A percentile compares a stretch with the other conserved stretches of the same genome.
phyloP scores from a whole-genome alignment of 2,329 filamentous ascomycete genomes.

The Blastomyces emzantsi region DNA sequence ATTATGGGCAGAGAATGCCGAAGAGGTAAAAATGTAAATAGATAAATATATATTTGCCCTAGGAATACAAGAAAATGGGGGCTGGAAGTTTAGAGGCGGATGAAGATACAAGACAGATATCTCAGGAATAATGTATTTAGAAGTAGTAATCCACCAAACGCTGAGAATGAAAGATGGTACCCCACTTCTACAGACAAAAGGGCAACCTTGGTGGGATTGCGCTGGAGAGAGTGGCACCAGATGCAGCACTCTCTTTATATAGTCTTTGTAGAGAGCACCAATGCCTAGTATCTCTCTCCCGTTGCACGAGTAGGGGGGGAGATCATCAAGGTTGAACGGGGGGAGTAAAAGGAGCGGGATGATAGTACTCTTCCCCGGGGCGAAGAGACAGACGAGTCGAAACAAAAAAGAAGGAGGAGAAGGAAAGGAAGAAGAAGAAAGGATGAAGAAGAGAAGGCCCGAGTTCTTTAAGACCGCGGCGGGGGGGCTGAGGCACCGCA shows the following conservation, averaged over 20 bases:
- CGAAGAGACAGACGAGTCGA: neutral
- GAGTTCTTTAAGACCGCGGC: neutral
- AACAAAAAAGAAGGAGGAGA: constrained; percentile 3
- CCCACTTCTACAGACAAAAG: neutral
- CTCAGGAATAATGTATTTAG: neutral
- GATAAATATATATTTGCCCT: neutral
- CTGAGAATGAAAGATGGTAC: neutral
- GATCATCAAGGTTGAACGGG: neutral
- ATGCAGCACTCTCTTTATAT: neutral
- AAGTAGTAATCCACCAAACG: neutral
- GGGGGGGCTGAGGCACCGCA: neutral
- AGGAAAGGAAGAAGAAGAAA: constrained; percentile 5
- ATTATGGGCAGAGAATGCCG: neutral
- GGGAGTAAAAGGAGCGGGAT: neutral
- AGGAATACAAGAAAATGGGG: neutral
- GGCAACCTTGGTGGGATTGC: neutral
- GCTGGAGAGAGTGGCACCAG: neutral
- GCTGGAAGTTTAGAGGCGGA: neutral
- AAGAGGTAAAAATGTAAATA: neutral
- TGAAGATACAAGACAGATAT: neutral
- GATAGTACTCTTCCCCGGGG: neutral
- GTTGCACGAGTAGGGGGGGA: neutral
- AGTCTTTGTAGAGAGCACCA: neutral
- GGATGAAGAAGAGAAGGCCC: neutral
- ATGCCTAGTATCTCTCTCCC: neutral